Conservation (phyloP, 169 alveolate species). For the Plasmodium sp. region DNA sequence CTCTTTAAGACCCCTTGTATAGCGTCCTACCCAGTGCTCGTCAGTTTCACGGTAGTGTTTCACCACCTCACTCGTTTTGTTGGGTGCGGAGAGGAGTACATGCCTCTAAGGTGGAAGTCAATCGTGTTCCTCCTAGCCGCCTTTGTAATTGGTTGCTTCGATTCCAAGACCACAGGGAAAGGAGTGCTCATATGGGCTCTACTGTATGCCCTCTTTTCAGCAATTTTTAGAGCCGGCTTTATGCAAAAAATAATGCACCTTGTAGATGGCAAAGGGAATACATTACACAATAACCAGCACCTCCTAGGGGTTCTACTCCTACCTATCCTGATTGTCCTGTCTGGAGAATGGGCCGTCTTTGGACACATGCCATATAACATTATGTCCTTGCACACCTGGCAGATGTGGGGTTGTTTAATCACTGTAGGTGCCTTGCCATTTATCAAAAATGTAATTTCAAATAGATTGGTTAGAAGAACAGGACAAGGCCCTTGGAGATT, state of each 20-base stretch:
- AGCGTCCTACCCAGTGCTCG: constrained; percentile 93
- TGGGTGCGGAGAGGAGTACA: constrained; percentile 94
- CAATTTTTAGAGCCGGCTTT: constrained; percentile 93
- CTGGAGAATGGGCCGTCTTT: constrained; percentile 86
- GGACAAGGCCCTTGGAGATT: constrained; percentile 97
- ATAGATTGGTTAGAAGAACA: constrained; percentile 91
- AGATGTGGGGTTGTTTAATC: constrained; percentile 92
- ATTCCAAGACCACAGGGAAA: constrained; percentile 91
- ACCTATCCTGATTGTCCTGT: constrained; percentile 86
- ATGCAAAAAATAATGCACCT: constrained; percentile 93
- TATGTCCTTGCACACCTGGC: constrained; percentile 88
- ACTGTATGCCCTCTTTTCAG: constrained; percentile 91
- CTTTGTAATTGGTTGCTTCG: constrained; percentile 91
- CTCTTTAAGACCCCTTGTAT: constrained; percentile 91
- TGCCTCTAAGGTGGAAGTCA: constrained; percentile 93
- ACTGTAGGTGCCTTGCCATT: constrained; percentile 94
- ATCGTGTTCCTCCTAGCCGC: constrained; percentile 89
- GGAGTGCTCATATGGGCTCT: constrained; percentile 91
- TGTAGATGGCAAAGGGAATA: constrained; percentile 92
- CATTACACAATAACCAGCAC: constrained; percentile 94
- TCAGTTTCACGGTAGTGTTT: constrained; percentile 93
- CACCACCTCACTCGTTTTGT: constrained; percentile 94
- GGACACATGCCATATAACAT: constrained; percentile 86
- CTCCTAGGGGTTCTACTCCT: constrained; percentile 90
- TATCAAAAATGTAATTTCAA: constrained; percentile 92